Base-by-base conservation (phyloP, 176 grass and related monocot genomes). In the Oryza glaberrima region DNA sequence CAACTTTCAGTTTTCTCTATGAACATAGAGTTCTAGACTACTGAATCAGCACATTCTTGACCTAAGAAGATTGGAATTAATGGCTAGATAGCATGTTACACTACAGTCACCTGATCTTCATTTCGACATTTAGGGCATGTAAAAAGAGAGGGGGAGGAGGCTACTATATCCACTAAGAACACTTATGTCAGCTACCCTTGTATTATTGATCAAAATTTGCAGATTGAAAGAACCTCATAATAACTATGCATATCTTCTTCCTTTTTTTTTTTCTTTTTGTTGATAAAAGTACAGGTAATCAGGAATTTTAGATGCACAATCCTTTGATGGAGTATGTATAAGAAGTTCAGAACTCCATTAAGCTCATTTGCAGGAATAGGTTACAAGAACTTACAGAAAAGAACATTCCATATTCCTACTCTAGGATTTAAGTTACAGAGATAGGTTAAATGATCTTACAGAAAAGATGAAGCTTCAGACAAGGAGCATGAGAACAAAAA, bases 351-450 rank as follows among this genome's bases (percentile, higher is more conserved):
- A 72, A 71, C 23, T 81, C 13, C 34, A 44, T 28, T 72, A 23
- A 61, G 80, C 80, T 63, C 52, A 45, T 72, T 44, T 82, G 30
- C 58, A 63, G 58, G 11, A 63, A 63, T 63, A 23, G 58, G 58
- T 23, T 11, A 63, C 3, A 63, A 23, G 58, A 63, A 22, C 9
- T 63, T 63, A 22, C 23, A 61, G 6, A 5, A 44, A 44, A 72
- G 1, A 72, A 63, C 13, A 28, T n/a, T 7, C 2, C 38, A 34
- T 72, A 46, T 2, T 13, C 47, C 40, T n/a, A 34, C 12, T 65
- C 10, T 64, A 45, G 38, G 11, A 63, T 7, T 63, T 72, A 7
- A 73, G 11, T 34, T 65, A 14, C 38, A 47, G 25, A 47, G 64
- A 30, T 14, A 16, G 17, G 11, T 75, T 22, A 83, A 83, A 19